A percentile compares a stretch with the other conserved stretches of the same genome.
Evolutionary conservation across 805 yeast species (phyloP).

Genomic region (Isabelozyma gotoi): DNA sequence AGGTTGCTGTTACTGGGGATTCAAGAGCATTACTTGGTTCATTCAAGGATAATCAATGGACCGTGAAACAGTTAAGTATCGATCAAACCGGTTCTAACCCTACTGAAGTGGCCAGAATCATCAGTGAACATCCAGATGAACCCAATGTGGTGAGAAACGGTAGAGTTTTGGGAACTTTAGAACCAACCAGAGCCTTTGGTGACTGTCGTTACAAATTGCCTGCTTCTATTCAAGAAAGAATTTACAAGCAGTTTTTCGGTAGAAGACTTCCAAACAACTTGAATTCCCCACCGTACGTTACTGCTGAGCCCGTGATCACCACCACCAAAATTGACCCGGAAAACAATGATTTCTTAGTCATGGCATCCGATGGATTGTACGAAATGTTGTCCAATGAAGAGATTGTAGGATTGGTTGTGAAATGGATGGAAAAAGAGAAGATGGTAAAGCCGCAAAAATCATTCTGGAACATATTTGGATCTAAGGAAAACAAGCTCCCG

Average conservation of each 20-base stretch:
- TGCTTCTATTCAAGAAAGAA: conserved; percentile 67
- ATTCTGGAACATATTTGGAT: conserved; percentile 45
- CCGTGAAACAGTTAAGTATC: conserved; percentile 78
- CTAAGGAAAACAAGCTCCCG: conserved; percentile 53
- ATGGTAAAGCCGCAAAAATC: conserved; percentile 53
- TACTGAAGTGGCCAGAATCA: conserved; percentile 79
- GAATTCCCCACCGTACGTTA: conserved; percentile 93
- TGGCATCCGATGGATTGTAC: conserved; percentile 93
- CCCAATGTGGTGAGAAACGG: conserved; percentile 82
- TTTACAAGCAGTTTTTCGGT: conserved; percentile 79
- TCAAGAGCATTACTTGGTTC: conserved; percentile 89
- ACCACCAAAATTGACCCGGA: conserved; percentile 71
- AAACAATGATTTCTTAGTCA: conserved; percentile 79
- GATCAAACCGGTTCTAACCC: conserved; percentile 96
- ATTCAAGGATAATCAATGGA: conserved; percentile 72
- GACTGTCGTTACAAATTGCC: conserved; percentile 93
- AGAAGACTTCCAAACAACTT: conserved; percentile 70
- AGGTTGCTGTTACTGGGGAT: conserved; percentile 96
- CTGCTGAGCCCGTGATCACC: conserved; percentile 92
- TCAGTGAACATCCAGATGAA: conserved; percentile 89
- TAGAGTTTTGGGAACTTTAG: conserved; percentile 87
- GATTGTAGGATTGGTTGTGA: conserved; percentile 85
- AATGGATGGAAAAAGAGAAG: conserved; percentile 83
- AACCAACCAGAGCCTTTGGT: conserved; percentile 96
- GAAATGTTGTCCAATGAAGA: conserved; percentile 92